phyloP scores from a whole-genome alignment of 768 basidiomycete genomes.

The Artomyces pyxidatus region DNA sequence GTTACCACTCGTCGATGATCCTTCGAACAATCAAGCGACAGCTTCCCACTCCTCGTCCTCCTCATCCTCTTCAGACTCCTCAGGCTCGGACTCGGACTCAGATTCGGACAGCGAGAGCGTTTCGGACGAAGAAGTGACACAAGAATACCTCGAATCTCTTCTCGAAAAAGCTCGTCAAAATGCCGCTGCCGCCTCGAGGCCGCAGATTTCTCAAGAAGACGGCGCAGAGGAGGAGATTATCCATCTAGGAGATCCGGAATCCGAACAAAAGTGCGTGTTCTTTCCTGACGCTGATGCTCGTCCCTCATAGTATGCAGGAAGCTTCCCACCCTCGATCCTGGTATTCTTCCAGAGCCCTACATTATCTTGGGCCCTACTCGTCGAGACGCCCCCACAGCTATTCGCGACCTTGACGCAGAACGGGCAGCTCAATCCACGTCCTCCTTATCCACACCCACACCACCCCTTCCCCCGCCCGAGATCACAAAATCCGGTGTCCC shows the following conservation, averaged over 20 bases:
- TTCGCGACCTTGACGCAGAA: conserved; percentile 59
- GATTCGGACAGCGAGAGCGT: conserved; percentile 21
- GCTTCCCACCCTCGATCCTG: conserved; percentile 60
- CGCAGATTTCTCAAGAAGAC: conserved; percentile 3
- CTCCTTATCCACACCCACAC: conserved; percentile 41
- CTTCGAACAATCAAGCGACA: neutral
- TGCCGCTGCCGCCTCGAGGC: conserved; percentile 22
- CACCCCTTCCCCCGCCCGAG: conserved; percentile 55
- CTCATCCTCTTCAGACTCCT: conserved; percentile 23
- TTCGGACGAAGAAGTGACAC: conserved; percentile 41
- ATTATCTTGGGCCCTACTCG: conserved; percentile 42
- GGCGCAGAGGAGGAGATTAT: conserved; percentile 47
- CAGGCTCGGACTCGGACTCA: conserved; percentile 25
- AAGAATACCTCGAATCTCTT: conserved; percentile 54
- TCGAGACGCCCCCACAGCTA: conserved; percentile 34
- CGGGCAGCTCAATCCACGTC: conserved; percentile 43
- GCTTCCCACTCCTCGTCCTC: conserved; percentile 12
- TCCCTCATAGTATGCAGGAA: conserved; percentile 28
- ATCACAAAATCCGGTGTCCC: conserved; percentile 54
- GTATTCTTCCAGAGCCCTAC: conserved; percentile 55
- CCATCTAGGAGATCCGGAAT: conserved; percentile 28
- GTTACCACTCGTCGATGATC: conserved; percentile 5
- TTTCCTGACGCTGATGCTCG: conserved; percentile 7
- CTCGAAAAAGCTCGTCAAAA: conserved; percentile 54
- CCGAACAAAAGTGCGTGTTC: conserved; percentile 28